phyloP scores from a whole-genome alignment of 2,329 filamentous ascomycete genomes.

The Ceratocystis huliohia region DNA sequence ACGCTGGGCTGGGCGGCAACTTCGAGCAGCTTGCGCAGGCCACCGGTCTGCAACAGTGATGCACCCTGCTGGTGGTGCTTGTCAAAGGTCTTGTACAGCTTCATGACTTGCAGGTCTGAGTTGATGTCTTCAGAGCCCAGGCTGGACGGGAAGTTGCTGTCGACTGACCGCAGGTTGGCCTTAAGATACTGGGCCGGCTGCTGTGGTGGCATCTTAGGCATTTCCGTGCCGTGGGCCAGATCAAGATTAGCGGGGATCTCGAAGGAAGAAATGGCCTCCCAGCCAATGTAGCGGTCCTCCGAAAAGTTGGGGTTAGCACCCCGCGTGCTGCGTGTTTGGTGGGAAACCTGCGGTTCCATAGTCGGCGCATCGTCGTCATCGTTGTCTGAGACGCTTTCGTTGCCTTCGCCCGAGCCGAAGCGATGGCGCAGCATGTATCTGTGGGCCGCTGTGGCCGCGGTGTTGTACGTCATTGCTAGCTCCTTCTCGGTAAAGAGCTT shows the following conservation, averaged over 20 bases:
- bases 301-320: conserved; percentile 43
- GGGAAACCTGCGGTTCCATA: conserved; percentile 53
- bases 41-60: conserved; percentile 42
- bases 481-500: conserved; percentile 61
- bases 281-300: conserved; percentile 45
- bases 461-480: conserved; percentile 51
- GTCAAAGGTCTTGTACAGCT: conserved; percentile 45
- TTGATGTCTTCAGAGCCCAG: conserved; percentile 40
- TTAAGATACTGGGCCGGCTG: conserved; percentile 48
- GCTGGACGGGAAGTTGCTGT: conserved; percentile 43
- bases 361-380: conserved; percentile 40
- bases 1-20: conserved; percentile 38
- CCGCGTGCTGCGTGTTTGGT: conserved; percentile 51
- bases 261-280: conserved; percentile 48
- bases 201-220: conserved; percentile 44
- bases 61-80: conserved; percentile 40
- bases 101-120: conserved; percentile 46
- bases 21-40: conserved; percentile 44
- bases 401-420: conserved; percentile 27
- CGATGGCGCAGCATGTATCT: conserved; percentile 49
- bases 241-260: conserved; percentile 47
- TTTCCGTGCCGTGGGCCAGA: conserved; percentile 42
- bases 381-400: conserved; percentile 42
- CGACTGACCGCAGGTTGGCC: conserved; percentile 40
- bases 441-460: conserved; percentile 48